Conservation (phyloP, 768 basidiomycete species). For the Pleurotus eryngii region DNA sequence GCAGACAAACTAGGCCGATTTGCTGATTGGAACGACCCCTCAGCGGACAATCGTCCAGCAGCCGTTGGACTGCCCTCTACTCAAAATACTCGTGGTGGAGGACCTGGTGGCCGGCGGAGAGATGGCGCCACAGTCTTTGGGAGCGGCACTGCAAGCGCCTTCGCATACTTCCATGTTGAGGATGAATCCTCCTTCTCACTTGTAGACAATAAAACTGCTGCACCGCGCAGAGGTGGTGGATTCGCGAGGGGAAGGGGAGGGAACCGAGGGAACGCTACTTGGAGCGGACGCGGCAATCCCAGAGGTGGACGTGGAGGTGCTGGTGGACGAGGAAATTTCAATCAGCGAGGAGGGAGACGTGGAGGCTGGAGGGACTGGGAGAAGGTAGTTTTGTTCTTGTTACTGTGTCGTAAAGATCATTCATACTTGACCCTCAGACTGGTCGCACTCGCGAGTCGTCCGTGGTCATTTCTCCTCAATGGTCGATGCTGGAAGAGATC, state of each 20-base stretch:
- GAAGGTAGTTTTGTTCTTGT: conserved; percentile 50
- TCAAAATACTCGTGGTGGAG: conserved; percentile 47
- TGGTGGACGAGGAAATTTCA: conserved; percentile 29
- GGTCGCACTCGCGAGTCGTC: conserved; percentile 88
- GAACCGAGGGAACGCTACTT: conserved; percentile 42
- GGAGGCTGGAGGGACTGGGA: conserved; percentile 94
- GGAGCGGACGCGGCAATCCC: conserved; percentile 42
- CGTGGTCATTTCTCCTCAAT: conserved; percentile 87
- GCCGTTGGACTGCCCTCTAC: conserved; percentile 45
- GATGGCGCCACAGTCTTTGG: conserved; percentile 86
- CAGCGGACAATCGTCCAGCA: conserved; percentile 59
- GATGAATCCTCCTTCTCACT: conserved; percentile 97
- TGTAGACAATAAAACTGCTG: conserved; percentile 82
- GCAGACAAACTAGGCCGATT: conserved; percentile 96
- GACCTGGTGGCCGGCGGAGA: conserved; percentile 49
- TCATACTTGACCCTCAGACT: conserved; percentile 39
- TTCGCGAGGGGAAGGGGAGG: conserved; percentile 58
- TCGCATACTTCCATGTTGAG: conserved; percentile 97
- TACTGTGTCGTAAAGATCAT: background rate
- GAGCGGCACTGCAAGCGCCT: conserved; percentile 85
- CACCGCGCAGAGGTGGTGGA: conserved; percentile 66
- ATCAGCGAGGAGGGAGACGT: conserved; percentile 51
- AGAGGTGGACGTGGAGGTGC: conserved; percentile 48
- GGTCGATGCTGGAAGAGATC: conserved; percentile 96
- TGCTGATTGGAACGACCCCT: conserved; percentile 93